Evolutionary conservation across 1,139 yeast genomes (phyloP), one percentile per base, ranked within the genome.

Genomic region (Yamadazyma conglobata): DNA sequence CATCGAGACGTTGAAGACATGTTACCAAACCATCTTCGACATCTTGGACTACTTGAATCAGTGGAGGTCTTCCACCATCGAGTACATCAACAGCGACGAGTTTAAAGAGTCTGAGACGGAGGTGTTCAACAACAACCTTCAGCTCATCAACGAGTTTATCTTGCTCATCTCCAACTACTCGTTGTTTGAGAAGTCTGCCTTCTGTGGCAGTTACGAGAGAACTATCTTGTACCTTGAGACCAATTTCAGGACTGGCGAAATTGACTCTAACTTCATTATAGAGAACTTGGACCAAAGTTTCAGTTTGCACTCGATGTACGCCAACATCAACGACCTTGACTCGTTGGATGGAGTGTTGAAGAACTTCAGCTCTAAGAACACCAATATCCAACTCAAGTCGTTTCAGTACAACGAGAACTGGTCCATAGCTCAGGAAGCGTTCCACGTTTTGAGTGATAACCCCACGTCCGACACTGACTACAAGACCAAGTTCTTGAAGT

Each of bases 221-320:
- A 87, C 97, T 0, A 78, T 91, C n/a, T 64, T 89, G 36, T 87
- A 87, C 50, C 65, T 87, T 50, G 99, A 93, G 44, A 85, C 85
- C 45, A 76, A 83, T 42, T 75, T 72, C 38, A 60, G 88, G 25
- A 60, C 63, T 9, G 59, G 64, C 11, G 52, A 58, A 19, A 60
- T 63, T 26, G 61, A 58, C 15, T 58, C 59, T 4, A 49, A 40
- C 6, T 40, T 47, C 27, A 48, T 50, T 19, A 46, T 62, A 14
- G 60, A 50, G 8, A 47, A 59, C 28, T 39, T 64, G n/a, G 61
- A 66, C 15, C 64, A 76, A 32, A 68, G 74, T 8, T 52, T 65
- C 2, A 71, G 79, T 3, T 58, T 93, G 19, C 89, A 87, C 47
- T 73, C 73, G 17, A 84, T 89, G 66, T 93, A 91, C 53, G 83